Evolutionary conservation across 371 early-diverging fungal genomes (phyloP), one percentile per base, ranked within the genome.

Genomic region (Mucor plumbeus): DNA sequence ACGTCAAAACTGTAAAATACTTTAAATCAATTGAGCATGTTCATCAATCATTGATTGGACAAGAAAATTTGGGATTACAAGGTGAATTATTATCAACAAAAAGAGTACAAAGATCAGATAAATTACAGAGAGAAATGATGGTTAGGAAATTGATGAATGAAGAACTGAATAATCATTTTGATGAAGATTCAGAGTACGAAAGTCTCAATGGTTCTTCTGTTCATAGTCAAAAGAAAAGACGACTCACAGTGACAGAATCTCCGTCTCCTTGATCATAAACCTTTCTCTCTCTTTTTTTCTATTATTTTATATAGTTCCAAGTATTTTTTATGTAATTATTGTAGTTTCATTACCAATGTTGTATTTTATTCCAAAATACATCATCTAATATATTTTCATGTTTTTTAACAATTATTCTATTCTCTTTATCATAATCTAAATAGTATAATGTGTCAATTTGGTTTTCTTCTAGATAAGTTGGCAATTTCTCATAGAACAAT

Each of bases 21-120:
- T 64, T 64, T 34, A 59, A 92, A 81, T 90, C 90, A 48, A 95
- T 95, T 67, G 95, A 95, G 72, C 90, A 92, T 79, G 95, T 64
- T 15, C 65, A 60, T 54, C 85, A 90, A 65, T 83, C 90, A 70
- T 75, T 93, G 56, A 89, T 93, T 70, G 94, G 94, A 50, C 81
- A 86, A 50, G 92, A 93, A 62, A 91, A 92, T 73, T 80, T 93
- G 50, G 90, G 91, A 34, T 79, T 93, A 50, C 90, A 91, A 71
- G 94, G 93, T 17, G 86, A 82, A 47, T 8, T 75, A 34, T 47
- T 74, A 59, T 73, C 73, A 1, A 65, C 63, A 10, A 65, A 69
- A 31, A 58, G 53, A 43, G 58, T 69, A 15, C 68, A 64, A 36
- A 50, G 60, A 54, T 59, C 63, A 44, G 63, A 65, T 34, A 65